Base-by-base conservation (phyloP, 1,284 basidiomycete species). In the Tausonia pullulans region DNA sequence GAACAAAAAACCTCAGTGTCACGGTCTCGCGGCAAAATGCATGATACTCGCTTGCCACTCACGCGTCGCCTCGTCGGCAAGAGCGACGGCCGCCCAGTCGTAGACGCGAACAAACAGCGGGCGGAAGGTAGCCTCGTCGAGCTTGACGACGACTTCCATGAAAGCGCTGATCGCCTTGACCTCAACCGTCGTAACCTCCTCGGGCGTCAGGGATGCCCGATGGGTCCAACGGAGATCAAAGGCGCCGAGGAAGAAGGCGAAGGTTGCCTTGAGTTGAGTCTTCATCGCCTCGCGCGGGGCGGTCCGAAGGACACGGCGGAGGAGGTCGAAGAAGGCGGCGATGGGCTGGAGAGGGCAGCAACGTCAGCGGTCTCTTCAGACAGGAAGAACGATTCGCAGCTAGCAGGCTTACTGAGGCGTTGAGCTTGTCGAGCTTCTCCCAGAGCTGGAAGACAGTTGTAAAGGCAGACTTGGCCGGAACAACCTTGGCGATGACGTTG, bases 91-190 rank as follows among this genome's bases (percentile, higher is more conserved):
- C 0, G 92, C 92, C 95, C 96, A 99, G 74, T 99, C 95, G 72
- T 90, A 94, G 69, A 94, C 78, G 67, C 87, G 86, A 67, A 93
- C 84, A 81, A 97, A 96, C 16, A 98, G 78, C 2, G 95, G 95
- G 69, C 86, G 85, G 85, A 99, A 98, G 0, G 87, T 83, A 0
- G 85, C 83, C 72, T 98, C 96, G 72, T 95, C 97, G 61, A 99
- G 81, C 77, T 97, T 97, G 68, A 92, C 84, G 9, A 94, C 89
- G 14, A 98, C 79, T 73, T 94, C 87, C 39, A 88, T 80, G 80
- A 96, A 98, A 3, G 91, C 86, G 2, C 80, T 77, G 67, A 91
- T 74, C 2, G 78, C 75, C 49, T 74, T 74, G 55, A 74, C 73
- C 71, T 81, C 81, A 66, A 80, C 72, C 43, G 62, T 64, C 50